Evolutionary conservation across 1,284 basidiomycete genomes (phyloP).

Genomic region (Cutaneotrichosporon arboriforme): DNA sequence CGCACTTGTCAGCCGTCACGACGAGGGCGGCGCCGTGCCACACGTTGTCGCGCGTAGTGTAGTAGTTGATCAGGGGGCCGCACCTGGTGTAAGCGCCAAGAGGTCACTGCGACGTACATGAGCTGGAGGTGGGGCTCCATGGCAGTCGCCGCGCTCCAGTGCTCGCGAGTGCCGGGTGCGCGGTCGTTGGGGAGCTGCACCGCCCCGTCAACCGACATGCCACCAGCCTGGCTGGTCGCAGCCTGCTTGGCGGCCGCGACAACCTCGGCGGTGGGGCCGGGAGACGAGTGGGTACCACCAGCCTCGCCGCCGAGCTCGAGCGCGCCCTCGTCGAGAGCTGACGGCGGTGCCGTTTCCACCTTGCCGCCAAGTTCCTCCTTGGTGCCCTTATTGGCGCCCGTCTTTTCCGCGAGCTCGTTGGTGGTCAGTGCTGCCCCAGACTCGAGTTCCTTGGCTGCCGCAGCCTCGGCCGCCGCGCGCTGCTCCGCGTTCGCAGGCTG

Average conservation of each 20-base stretch:
- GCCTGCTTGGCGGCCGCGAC: slow-evolving; percentile 14
- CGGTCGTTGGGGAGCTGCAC: slow-evolving; percentile 4
- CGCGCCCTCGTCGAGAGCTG: slow-evolving; percentile 33
- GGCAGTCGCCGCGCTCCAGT: slow-evolving; percentile 23
- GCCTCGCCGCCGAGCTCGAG: slow-evolving; percentile 33
- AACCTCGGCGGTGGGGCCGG: slow-evolving; percentile 10
- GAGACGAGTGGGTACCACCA: slow-evolving; percentile 25
- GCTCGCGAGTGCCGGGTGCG: slow-evolving; percentile 12
- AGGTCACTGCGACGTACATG: slow-evolving; percentile 34
- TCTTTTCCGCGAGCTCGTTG: background rate
- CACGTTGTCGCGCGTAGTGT: slow-evolving; percentile 72
- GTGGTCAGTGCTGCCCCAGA: background rate
- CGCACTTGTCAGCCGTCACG: slow-evolving; percentile 54
- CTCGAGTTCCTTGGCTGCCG: background rate
- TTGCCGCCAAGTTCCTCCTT: slow-evolving; percentile 30
- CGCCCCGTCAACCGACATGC: slow-evolving; percentile 4
- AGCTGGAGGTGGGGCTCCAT: slow-evolving; percentile 50
- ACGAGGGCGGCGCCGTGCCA: slow-evolving; percentile 85
- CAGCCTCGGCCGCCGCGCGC: background rate
- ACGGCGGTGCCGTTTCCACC: slow-evolving; percentile 29
- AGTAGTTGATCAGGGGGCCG: slow-evolving; percentile 85
- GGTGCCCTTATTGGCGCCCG: slow-evolving; percentile 6
- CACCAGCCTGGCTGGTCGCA: slow-evolving; percentile 2
- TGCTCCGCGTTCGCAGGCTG: slow-evolving; percentile 14
- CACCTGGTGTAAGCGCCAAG: slow-evolving; percentile 31